A percentile compares a stretch with the other conserved stretches of the same genome.
Evolutionary conservation across 1,284 basidiomycete genomes (phyloP).

Genomic region (Vanrija pseudolonga): DNA sequence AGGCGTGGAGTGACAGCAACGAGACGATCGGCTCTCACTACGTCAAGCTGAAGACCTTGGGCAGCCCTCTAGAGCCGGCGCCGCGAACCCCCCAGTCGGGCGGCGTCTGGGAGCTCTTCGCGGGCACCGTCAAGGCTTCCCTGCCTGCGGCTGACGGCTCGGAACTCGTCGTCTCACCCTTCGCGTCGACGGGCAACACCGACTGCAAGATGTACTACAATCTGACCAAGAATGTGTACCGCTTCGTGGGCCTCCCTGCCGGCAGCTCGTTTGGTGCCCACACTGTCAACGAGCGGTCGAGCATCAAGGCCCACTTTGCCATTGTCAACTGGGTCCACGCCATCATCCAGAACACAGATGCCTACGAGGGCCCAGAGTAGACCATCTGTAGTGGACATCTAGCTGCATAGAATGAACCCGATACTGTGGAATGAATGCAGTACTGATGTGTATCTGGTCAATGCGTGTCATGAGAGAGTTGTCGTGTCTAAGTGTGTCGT

Average conservation of each 20-base stretch:
- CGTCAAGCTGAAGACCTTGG: conserved; percentile 37
- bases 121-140: conserved; percentile 43
- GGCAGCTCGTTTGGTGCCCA: conserved; percentile 23
- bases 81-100: conserved; percentile 39
- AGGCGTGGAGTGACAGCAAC: conserved; percentile 6
- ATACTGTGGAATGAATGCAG: background rate
- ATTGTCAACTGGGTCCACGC: conserved; percentile 46
- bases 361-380: conserved; percentile 39
- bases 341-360: conserved; percentile 45
- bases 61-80: conserved; percentile 45
- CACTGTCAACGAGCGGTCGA: conserved; percentile 44
- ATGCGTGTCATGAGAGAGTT: too few species aligned
- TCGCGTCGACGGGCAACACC: conserved; percentile 24
- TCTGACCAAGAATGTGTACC: conserved; percentile 43
- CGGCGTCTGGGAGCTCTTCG: conserved; percentile 47
- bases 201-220: conserved; percentile 47
- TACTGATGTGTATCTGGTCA: too few species aligned
- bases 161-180: conserved; percentile 41
- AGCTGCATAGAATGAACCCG: background rate
- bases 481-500: too few species aligned
- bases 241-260: conserved; percentile 35
- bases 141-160: conserved; percentile 33
- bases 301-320: conserved; percentile 31
- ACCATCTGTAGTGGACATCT: too few species aligned
- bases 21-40: conserved; percentile 16